A percentile compares a stretch with the other conserved stretches of the same genome.
Evolutionary conservation across 169 alveolate genomes (phyloP).

Genomic region (Plasmodium relictum): DNA sequence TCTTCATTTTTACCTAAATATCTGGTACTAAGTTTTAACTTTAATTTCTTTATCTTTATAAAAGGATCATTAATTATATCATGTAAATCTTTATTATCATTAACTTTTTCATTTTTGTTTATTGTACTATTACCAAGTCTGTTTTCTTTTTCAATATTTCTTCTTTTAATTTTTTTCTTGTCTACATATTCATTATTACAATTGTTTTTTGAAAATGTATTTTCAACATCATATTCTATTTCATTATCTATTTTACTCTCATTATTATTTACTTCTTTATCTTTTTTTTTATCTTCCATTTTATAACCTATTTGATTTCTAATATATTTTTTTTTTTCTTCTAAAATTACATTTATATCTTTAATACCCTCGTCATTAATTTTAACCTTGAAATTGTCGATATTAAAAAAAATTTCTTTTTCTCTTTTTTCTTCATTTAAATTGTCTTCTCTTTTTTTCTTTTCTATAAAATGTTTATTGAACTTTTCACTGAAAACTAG

Average conservation of each 20-base stretch:
- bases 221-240: neutral
- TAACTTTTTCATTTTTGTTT: neutral
- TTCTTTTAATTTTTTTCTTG: neutral
- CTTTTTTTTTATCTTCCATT: neutral
- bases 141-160: neutral
- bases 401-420: conserved; percentile 32
- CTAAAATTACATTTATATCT: conserved; percentile 2
- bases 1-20: conserved; percentile 32
- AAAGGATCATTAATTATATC: conserved; percentile 16
- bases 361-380: conserved; percentile 14
- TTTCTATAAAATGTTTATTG: neutral
- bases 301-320: neutral
- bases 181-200: neutral
- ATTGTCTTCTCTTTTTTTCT: conserved; percentile 39
- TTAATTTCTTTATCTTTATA: conserved; percentile 24
- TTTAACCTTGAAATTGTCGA: conserved; percentile 37
- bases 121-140: neutral
- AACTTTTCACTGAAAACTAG: conserved; percentile 26
- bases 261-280: neutral
- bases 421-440: conserved; percentile 10
- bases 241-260: neutral
- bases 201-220: neutral
- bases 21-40: conserved; percentile 18
- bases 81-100: neutral
- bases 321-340: neutral